Evolutionary conservation across 768 basidiomycete species (phyloP).

Genomic region (Xerocomus brunneocitrinus): DNA sequence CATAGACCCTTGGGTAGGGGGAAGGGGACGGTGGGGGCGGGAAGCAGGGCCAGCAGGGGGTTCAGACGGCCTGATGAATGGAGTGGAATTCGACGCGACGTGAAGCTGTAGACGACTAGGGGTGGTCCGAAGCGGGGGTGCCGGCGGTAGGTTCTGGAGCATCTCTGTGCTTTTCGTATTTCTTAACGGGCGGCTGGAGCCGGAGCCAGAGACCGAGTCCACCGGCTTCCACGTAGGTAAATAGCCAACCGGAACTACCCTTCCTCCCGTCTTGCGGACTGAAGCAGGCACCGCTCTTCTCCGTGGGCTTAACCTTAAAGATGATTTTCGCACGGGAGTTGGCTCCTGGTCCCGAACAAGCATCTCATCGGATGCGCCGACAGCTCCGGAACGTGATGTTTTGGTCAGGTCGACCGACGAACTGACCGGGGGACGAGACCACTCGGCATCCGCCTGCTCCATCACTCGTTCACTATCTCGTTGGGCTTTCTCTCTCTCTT

Average conservation of each 20-base stretch:
- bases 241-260: constrained; percentile 18
- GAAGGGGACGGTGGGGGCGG: constrained; percentile 27
- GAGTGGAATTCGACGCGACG: constrained; percentile 14
- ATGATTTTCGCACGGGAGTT: constrained; percentile 7
- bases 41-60: constrained; percentile 12
- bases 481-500: constrained; percentile 19
- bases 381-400: constrained; percentile 12
- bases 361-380: constrained; percentile 19
- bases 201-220: constrained; percentile 30
- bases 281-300: constrained; percentile 15
- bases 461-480: constrained; percentile 24
- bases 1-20: constrained; percentile 24
- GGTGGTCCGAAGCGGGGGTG: constrained; percentile 24
- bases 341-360: constrained; percentile 18
- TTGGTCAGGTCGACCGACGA: constrained; percentile 16
- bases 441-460: constrained; percentile 18
- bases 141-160: constrained; percentile 18
- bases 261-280: constrained; percentile 22
- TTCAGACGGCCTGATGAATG: constrained; percentile 18
- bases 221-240: constrained; percentile 28
- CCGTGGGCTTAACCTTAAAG: constrained; percentile 17
- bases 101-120: constrained; percentile 29
- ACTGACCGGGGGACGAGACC: constrained; percentile 13
- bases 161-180: constrained; percentile 28
- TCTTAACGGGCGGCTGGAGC: constrained; percentile 29